These are phyloP conservation scores for Melastoma malabathricum DNA, from an alignment of 345 rosid species.

Conservation along the genomic window DNA sequence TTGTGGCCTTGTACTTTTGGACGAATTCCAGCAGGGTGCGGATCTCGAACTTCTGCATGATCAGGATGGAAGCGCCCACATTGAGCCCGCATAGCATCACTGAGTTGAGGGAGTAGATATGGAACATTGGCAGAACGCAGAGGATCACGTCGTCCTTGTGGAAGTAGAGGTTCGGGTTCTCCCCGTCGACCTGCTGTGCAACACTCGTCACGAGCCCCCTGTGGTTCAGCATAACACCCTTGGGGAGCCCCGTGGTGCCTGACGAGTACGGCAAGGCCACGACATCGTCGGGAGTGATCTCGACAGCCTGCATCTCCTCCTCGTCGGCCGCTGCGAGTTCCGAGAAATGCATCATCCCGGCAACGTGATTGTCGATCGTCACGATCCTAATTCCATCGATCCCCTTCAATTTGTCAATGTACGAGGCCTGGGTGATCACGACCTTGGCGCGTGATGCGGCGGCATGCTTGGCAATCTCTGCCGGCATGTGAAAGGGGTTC, in stretches of 20 bases:
- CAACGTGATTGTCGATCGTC: conserved; percentile 23
- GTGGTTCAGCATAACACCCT: conserved; percentile 92
- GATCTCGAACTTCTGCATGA: conserved; percentile 77
- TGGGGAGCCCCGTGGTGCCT: conserved; percentile 88
- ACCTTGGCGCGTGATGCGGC: conserved; percentile 38
- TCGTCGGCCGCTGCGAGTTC: conserved; percentile 40
- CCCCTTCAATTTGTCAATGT: conserved; percentile 38
- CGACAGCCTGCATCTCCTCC: conserved; percentile 15
- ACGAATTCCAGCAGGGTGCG: conserved; percentile 33
- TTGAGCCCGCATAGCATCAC: conserved; percentile 62
- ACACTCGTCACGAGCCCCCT: conserved; percentile 63
- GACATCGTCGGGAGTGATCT: conserved; percentile 48
- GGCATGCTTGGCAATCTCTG: conserved; percentile 62
- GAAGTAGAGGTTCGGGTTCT: conserved; percentile 74
- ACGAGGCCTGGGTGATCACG: conserved; percentile 46
- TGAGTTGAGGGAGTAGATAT: conserved; percentile 62
- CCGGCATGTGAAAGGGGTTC: conserved; percentile 65
- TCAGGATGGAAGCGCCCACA: conserved; percentile 69
- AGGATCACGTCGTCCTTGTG: conserved; percentile 61
- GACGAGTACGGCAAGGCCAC: conserved; percentile 91
- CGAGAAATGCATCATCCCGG: conserved; percentile 52
- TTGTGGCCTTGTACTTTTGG: conserved; percentile 47
- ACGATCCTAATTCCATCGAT: conserved; percentile 25
- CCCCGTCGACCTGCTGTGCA: conserved; percentile 92
- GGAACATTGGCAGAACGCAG: conserved; percentile 70